phyloP scores from a whole-genome alignment of 768 basidiomycete genomes.

The Lepiota subincarnata region DNA sequence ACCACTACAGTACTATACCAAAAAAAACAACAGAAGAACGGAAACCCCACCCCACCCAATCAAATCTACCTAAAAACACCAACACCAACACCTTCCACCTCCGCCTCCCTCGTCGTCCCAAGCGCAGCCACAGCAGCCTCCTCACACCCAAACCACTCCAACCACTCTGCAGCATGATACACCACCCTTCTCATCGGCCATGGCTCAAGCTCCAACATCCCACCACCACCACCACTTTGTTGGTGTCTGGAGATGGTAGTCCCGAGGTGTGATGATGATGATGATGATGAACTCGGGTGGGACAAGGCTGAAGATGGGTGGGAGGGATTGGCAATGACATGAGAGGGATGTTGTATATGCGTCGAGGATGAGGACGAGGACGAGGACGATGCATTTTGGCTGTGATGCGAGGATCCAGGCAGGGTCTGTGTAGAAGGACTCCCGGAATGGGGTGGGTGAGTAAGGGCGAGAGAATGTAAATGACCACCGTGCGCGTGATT shows the following conservation, averaged over 20 bases:
- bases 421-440: neutral
- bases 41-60: neutral
- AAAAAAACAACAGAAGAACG: no score
- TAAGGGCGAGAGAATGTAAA: constrained; percentile 1
- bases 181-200: constrained; percentile 52
- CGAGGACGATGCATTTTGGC: constrained; percentile 3
- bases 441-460: neutral
- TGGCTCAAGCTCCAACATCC: constrained; percentile 38
- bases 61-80: constrained; percentile 6
- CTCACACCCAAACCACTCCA: constrained; percentile 62
- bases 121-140: constrained; percentile 33
- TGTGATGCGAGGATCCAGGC: neutral
- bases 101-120: constrained; percentile 10
- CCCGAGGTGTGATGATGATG: neutral
- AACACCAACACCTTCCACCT: constrained; percentile 9
- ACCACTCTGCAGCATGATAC: constrained; percentile 56
- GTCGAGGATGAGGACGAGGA: neutral
- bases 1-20: no score
- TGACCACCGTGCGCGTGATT: constrained; percentile 11
- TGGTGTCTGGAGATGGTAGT: neutral
- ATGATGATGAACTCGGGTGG: neutral
- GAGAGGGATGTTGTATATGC: no score
- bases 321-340: no score
- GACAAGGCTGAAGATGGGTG: neutral
- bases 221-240: constrained; percentile 19